phyloP scores from a whole-genome alignment of 2,329 filamentous ascomycete genomes.

The Aspergillus neotritici region DNA sequence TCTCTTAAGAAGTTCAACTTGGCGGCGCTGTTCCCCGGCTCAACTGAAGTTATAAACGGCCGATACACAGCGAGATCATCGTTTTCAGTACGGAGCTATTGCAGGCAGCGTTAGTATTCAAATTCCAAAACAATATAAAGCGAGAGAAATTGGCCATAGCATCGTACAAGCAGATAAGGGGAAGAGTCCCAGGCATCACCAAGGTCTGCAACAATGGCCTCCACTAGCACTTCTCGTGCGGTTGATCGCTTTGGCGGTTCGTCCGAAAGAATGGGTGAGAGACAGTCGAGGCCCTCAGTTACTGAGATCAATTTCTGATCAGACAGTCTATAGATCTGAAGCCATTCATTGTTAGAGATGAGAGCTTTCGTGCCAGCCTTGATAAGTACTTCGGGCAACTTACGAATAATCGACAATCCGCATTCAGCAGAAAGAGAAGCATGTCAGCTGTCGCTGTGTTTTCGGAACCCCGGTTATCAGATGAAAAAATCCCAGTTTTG shows the following conservation, averaged over 20 bases:
- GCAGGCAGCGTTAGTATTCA: constrained; percentile 7
- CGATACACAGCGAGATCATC: constrained; percentile 86
- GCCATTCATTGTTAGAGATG: no score
- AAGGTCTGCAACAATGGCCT: constrained; percentile 78
- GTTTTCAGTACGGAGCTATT: constrained; percentile 66
- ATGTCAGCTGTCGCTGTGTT: constrained; percentile 44
- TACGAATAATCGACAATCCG: constrained; percentile 69
- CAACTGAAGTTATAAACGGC: constrained; percentile 54
- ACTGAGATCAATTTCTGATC: constrained; percentile 68
- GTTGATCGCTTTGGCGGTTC: constrained; percentile 67
- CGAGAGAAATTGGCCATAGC: neutral
- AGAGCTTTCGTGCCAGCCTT: no score
- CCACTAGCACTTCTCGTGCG: constrained; percentile 66
- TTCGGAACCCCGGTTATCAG: constrained; percentile 16
- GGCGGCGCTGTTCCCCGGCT: constrained; percentile 9
- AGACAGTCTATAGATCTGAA: constrained; percentile 68
- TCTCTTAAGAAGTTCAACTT: constrained; percentile 71
- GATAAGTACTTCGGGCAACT: constrained; percentile 30
- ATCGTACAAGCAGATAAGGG: constrained; percentile 74
- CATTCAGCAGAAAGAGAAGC: constrained; percentile 70
- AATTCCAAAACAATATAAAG: neutral
- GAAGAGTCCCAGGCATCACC: constrained; percentile 65
- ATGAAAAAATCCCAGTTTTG: constrained; percentile 50
- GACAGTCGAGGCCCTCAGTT: constrained; percentile 69
- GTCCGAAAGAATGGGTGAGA: constrained; percentile 68